These are phyloP conservation scores for Ligustrum vulgare DNA, from an alignment of 257 asterid genomes.

Conservation along the genomic window DNA sequence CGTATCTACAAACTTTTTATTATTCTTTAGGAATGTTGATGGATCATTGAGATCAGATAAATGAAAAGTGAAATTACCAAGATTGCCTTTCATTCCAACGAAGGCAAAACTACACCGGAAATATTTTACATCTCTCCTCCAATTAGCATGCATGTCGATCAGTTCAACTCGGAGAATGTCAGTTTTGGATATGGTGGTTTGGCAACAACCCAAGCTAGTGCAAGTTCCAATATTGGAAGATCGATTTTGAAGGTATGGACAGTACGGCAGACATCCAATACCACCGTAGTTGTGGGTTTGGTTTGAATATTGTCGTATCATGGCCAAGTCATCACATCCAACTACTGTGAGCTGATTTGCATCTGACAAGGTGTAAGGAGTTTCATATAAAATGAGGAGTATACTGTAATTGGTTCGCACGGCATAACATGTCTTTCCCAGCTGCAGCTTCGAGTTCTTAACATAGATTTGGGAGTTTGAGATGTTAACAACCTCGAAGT, in stretches of 20 bases:
- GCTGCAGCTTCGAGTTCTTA: background rate
- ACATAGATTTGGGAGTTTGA: background rate
- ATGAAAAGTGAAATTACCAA: background rate
- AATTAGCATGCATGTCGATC: background rate
- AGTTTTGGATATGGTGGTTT: constrained; percentile 23
- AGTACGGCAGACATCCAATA: constrained; percentile 15
- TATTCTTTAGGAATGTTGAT: background rate
- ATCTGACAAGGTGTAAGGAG: constrained; percentile 16
- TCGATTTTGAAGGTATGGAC: background rate
- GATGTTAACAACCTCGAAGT: background rate
- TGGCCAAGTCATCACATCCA: constrained; percentile 27
- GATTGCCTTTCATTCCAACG: background rate
- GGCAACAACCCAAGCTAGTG: constrained; percentile 27
- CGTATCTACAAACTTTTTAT: background rate
- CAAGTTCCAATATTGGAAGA: constrained; percentile 15
- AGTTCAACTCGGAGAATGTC: background rate
- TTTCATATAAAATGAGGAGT: too few relatives aligned
- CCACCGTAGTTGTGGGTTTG: background rate
- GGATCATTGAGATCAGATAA: constrained; percentile 1
- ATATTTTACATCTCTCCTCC: background rate
- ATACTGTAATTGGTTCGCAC: too few relatives aligned
- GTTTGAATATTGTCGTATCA: background rate
- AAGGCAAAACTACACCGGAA: constrained; percentile 19
- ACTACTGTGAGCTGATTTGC: constrained; percentile 24
- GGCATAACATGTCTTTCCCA: background rate